Base-by-base conservation (phyloP, 73 alveolate genomes). In the Blepharisma japonicum region DNA sequence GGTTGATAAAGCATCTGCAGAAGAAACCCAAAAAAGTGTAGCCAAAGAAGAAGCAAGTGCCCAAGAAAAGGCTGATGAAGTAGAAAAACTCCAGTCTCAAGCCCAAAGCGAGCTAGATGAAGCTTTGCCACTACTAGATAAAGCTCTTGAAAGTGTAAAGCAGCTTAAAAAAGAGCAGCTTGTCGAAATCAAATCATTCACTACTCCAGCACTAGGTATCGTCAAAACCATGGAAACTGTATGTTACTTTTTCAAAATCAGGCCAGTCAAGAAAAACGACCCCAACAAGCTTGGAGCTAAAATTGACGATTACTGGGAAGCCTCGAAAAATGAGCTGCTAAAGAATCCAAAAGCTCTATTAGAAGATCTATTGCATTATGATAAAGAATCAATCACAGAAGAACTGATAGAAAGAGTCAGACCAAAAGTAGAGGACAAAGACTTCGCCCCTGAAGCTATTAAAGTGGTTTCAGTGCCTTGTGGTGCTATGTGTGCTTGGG, bases 31-130 rank as follows among this genome's bases (percentile, higher is more conserved):
- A 70, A 88, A 82, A 55, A 68, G 77, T 6, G 97, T 92, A 32
- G 94, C 96, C 6, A 88, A 77, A 50, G 91, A 92, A 68, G 98
- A 96, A 84, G 98, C 99, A 2, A 97, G 93, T 83, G 98, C 98
- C 47, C 88, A 89, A 80, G 90, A 83, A 82, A 95, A 80, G 86
- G 98, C 93, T 81, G 95, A 89, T 68, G 99, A 96, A 77, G 98
- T 97, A 49, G 92, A 95, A 71, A 86, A 89, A 38, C 83, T 95
- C 79, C 92, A 87, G 79, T 94, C 96, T 4, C 98, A 92, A 47
- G 98, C 98, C 42, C 96, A 96, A 79, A 82, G 92, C 45, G 96
- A 92, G 67, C 78, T 94, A 45, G 95, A 87, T 18, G 94, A 91
- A 93, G 98, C 98, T 46, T 77, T 89, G 71, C 98, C 98, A 11